Percentiles rank a stretch among this genome's conserved stretches.
phyloP scores from a whole-genome alignment of 2,329 filamentous ascomycete species.

The Beauveria scarabaeidicola region DNA sequence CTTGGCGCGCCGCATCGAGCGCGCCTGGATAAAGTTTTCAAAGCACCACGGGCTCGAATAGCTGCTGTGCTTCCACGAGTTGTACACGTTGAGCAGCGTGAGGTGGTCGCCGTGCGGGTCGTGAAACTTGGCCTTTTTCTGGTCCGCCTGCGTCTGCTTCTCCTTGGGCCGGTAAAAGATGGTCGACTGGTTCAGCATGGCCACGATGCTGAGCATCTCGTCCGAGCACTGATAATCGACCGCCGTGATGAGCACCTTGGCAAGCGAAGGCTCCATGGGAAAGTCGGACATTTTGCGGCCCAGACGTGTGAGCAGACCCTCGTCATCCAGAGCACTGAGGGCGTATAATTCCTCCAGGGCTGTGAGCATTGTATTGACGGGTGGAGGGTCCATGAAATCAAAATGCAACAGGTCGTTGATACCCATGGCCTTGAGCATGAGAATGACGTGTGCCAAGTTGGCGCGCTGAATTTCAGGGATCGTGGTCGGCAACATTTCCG shows the following conservation, averaged over 20 bases:
- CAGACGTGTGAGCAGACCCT: conserved; percentile 83
- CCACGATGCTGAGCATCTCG: conserved; percentile 87
- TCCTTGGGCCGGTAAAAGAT: conserved; percentile 96
- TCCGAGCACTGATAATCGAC: conserved; percentile 86
- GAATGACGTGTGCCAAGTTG: conserved; percentile 84
- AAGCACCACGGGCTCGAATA: conserved; percentile 89
- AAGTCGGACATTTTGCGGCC: conserved; percentile 98
- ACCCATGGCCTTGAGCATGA: conserved; percentile 98
- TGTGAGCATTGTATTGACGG: conserved; percentile 95
- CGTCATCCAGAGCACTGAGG: conserved; percentile 83
- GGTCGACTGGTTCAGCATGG: conserved; percentile 80
- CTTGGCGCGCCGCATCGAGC: conserved; percentile 78
- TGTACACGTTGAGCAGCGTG: conserved; percentile 93
- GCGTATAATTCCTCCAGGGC: conserved; percentile 93
- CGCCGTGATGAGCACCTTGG: conserved; percentile 82
- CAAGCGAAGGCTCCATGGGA: conserved; percentile 89
- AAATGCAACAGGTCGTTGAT: conserved; percentile 97
- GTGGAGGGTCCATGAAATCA: conserved; percentile 98
- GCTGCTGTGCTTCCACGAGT: conserved; percentile 82
- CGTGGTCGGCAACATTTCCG: conserved; percentile 92
- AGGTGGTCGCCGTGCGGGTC: conserved; percentile 91
- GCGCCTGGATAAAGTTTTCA: conserved; percentile 94
- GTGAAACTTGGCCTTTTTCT: conserved; percentile 97
- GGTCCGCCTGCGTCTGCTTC: conserved; percentile 91
- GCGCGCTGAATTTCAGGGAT: conserved; percentile 96